These are phyloP conservation scores for Candida saitoana DNA, from an alignment of 805 yeast genomes.

Conservation along the genomic window DNA sequence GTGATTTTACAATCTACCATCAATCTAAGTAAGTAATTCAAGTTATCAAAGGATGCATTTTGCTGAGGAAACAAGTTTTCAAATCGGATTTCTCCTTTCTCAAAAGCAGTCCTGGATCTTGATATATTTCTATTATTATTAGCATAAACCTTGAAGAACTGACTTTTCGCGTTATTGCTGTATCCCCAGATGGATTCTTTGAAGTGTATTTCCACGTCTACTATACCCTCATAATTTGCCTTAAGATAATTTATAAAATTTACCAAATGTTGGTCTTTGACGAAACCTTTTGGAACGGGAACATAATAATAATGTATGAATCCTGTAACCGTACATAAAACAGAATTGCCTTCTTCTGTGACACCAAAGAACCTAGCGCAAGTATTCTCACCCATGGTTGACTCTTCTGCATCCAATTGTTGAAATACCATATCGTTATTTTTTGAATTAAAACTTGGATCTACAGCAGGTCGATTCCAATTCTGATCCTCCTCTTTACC, in stretches of 20 bases:
- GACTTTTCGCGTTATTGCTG: constrained; percentile 69
- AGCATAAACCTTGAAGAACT: constrained; percentile 72
- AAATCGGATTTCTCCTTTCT: constrained; percentile 69
- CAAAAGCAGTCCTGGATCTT: constrained; percentile 74
- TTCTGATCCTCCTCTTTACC: constrained; percentile 33
- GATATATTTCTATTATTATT: constrained; percentile 64
- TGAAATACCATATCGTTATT: constrained; percentile 66
- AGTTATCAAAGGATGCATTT: constrained; percentile 80
- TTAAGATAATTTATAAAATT: constrained; percentile 46
- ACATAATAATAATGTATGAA: constrained; percentile 88
- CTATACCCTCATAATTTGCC: constrained; percentile 52
- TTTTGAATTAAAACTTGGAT: constrained; percentile 45
- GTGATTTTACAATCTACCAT: constrained; percentile 91
- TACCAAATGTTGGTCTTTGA: constrained; percentile 47
- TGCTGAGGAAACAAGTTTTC: constrained; percentile 59
- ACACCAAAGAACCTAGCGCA: constrained; percentile 89
- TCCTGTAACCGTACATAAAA: constrained; percentile 84
- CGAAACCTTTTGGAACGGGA: constrained; percentile 81
- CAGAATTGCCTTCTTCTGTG: constrained; percentile 81
- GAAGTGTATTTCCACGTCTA: constrained; percentile 56
- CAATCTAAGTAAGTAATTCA: constrained; percentile 77
- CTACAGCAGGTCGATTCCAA: constrained; percentile 56
- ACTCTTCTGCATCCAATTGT: constrained; percentile 93
- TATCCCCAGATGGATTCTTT: constrained; percentile 95
- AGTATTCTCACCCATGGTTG: constrained; percentile 51